Evolutionary conservation across 306 rosid species (phyloP), one percentile per base, ranked within the genome.

Genomic region (Cucurbita maxima): DNA sequence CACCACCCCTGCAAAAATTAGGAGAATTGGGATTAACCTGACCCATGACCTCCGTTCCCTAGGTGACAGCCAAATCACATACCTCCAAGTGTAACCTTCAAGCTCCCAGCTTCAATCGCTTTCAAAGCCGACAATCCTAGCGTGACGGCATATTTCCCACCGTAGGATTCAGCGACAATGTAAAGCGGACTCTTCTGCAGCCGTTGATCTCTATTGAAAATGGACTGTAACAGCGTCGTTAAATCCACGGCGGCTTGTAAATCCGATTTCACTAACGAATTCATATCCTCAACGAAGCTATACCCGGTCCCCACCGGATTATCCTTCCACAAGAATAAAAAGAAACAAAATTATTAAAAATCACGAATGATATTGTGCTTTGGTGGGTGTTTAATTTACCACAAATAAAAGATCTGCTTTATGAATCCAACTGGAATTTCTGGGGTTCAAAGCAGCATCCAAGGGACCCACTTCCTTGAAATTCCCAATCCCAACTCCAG

Each of bases 271-370:
- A 89, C 99, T 18, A 82, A 76, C 51, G 83, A 83, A 0, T 76
- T 25, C 0, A 18, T 19, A 3, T 94, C 91, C 71, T 94, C 96
- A 80, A 89, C 97, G 78, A 76, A 91, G 78, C 97, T 95, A 54
- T 75, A 95, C 51, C 99, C 97, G 1, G 97, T 85, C 72, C 99
- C 99, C 45, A 95, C 99, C 56, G 97, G 99, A 76, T 85, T 91
- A 63, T 95, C 97, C 99, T 94, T 7, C 11, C n/a, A n/a, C n/a
- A n/a, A n/a, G 3, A 10, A 8, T 1, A 54, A 54, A 19, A 19
- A 8, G 3, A 9, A 58, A 30, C 4, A 25, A 61, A 0, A 61
- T 14, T 36, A 8, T 6, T 2, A 57, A 9, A 14, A n/a, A 5
- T 37, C 3, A 30, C 30, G 34, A 2, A 30, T 3, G 3, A 30